phyloP scores from a whole-genome alignment of 2,329 filamentous ascomycete species.

The Dactylonectria macrodidyma region DNA sequence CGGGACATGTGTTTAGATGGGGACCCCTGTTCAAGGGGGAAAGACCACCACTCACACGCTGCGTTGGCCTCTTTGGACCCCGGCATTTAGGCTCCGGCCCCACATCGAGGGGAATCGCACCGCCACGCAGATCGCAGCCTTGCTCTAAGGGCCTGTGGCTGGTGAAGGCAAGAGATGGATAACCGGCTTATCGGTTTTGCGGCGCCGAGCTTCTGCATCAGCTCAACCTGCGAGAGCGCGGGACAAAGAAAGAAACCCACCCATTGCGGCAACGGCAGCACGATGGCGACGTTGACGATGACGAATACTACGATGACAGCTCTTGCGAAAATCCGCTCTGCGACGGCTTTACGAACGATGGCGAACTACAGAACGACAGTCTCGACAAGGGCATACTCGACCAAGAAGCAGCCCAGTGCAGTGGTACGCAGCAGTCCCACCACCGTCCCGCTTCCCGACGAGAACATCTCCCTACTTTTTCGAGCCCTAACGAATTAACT shows the following conservation, averaged over 20 bases:
- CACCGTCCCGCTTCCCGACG: background rate
- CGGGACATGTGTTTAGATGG: slow-evolving; percentile 52
- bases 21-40: slow-evolving; percentile 8
- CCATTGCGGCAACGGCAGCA: slow-evolving; percentile 10
- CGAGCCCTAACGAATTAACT: slow-evolving; percentile 6
- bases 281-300: slow-evolving; percentile 11
- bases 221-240: background rate
- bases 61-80: background rate
- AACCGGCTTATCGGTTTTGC: slow-evolving; percentile 19
- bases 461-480: background rate
- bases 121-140: slow-evolving; percentile 28
- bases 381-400: slow-evolving; percentile 44
- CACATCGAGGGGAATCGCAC: slow-evolving; percentile 22
- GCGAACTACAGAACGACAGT: background rate
- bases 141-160: slow-evolving; percentile 22
- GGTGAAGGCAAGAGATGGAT: slow-evolving; percentile 5
- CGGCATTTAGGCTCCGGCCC: slow-evolving; percentile 6
- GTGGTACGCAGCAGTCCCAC: slow-evolving; percentile 38
- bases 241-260: background rate
- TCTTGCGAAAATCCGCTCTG: slow-evolving; percentile 34
- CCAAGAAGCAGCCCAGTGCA: slow-evolving; percentile 46
- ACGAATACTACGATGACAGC: slow-evolving; percentile 26
- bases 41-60: slow-evolving; percentile 30
- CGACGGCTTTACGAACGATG: slow-evolving; percentile 7
- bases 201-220: background rate